These are phyloP conservation scores for Beverwykella pulmonaria DNA, from an alignment of 495 filamentous ascomycete species.

Conservation along the genomic window DNA sequence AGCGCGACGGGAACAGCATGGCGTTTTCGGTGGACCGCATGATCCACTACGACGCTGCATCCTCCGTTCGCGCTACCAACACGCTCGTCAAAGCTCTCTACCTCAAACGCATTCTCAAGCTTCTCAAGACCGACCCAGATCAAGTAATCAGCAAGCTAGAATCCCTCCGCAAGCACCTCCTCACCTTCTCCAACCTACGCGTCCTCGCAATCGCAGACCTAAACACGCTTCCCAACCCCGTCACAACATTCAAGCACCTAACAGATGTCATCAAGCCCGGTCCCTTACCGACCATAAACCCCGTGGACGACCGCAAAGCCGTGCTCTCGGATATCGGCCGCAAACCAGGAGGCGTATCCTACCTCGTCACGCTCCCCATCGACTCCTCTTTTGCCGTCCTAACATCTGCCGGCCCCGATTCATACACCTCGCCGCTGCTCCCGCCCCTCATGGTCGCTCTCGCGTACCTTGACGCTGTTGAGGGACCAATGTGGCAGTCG, in stretches of 20 bases:
- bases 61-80: constrained; percentile 72
- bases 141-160: constrained; percentile 74
- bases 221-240: constrained; percentile 72
- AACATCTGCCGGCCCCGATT: constrained; percentile 71
- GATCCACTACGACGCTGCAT: constrained; percentile 72
- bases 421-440: constrained; percentile 72
- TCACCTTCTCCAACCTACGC: constrained; percentile 80
- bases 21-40: constrained; percentile 73
- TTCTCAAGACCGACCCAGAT: constrained; percentile 71
- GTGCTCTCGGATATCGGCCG: constrained; percentile 72
- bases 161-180: constrained; percentile 70
- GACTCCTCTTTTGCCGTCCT: constrained; percentile 89
- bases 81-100: constrained; percentile 89
- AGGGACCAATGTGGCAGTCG: constrained; percentile 91
- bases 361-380: constrained; percentile 86
- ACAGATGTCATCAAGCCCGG: constrained; percentile 43
- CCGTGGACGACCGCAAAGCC: constrained; percentile 60
- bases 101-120: constrained; percentile 76
- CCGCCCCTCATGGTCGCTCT: constrained; percentile 84
- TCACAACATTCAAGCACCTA: constrained; percentile 80
- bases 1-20: constrained; percentile 84
- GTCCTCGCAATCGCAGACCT: constrained; percentile 82
- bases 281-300: constrained; percentile 53
- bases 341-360: constrained; percentile 70
- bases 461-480: constrained; percentile 87